These are phyloP conservation scores for Aspergillus hortae DNA, from an alignment of 2,329 filamentous ascomycete species.

Conservation along the genomic window DNA sequence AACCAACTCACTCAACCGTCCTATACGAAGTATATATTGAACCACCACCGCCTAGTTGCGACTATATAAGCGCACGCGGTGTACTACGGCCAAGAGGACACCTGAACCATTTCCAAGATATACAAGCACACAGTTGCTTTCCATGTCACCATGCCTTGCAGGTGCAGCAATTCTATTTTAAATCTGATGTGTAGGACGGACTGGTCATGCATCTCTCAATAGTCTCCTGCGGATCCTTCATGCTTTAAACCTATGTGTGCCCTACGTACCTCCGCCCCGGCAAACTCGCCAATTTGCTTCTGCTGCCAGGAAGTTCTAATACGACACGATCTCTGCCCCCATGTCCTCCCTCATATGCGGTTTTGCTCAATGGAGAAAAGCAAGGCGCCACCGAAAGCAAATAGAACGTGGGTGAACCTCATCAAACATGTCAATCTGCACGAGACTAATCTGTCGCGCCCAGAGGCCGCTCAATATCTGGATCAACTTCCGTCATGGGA, in stretches of 20 bases:
- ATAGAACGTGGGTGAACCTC: not conserved
- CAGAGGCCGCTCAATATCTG: slow-evolving; percentile 22
- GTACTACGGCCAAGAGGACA: no score
- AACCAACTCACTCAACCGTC: no score
- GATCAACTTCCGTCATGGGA: slow-evolving; percentile 29
- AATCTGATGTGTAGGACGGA: not conserved
- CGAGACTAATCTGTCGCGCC: not conserved
- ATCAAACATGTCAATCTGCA: not conserved
- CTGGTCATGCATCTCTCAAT: not conserved
- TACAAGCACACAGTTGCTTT: not conserved
- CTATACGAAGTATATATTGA: no score
- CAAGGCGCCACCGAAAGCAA: not conserved
- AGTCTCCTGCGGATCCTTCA: not conserved
- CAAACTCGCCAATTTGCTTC: no score
- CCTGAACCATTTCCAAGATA: no score
- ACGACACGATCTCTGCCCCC: no score
- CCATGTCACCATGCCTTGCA: not conserved
- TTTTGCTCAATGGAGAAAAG: not conserved
- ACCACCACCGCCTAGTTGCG: no score
- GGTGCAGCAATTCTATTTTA: not conserved
- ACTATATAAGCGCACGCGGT: no score
- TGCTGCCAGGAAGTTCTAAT: no score
- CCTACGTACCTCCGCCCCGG: no score
- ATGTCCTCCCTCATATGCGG: not conserved
- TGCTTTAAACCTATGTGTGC: not conserved